A percentile compares a stretch with the other conserved stretches of the same genome.
Evolutionary conservation across 352 stramenopile species (phyloP).

Genomic region (Pythium aristosporum): DNA sequence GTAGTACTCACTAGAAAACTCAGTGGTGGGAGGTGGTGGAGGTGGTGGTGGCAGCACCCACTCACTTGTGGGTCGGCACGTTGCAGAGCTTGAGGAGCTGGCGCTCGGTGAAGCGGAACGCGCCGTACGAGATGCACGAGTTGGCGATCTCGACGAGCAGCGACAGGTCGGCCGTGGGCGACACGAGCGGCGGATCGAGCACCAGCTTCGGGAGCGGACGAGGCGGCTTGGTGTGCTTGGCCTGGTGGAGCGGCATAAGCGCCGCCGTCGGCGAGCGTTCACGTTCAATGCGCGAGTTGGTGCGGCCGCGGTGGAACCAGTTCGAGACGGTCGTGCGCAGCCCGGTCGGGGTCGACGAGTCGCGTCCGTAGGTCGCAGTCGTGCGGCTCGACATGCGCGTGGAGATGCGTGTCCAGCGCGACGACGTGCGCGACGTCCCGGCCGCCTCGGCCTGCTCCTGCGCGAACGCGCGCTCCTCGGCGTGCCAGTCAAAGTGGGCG

Average conservation of each 20-base stretch:
- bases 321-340: conserved; percentile 27
- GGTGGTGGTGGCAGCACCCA: no score
- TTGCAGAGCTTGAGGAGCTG: conserved; percentile 66
- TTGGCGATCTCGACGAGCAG: conserved; percentile 66
- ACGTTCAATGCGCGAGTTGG: not conserved
- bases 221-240: conserved; percentile 6
- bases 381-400: not conserved
- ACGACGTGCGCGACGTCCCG: not conserved
- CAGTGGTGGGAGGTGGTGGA: no score
- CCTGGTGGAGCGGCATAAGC: conserved; percentile 7
- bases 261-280: not conserved
- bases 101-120: conserved; percentile 39
- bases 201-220: conserved; percentile 6
- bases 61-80: conserved; percentile 35
- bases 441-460: not conserved
- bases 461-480: conserved; percentile 44
- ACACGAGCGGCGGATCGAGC: conserved; percentile 48
- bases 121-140: conserved; percentile 39
- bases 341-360: conserved; percentile 13
- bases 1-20: not conserved
- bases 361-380: not conserved
- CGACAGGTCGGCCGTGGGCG: conserved; percentile 33
- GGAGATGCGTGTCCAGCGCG: not conserved
- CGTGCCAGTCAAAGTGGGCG: conserved; percentile 68
- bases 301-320: conserved; percentile 24